phyloP scores from a whole-genome alignment of 1,284 basidiomycete genomes.

The Tilletia indica region DNA sequence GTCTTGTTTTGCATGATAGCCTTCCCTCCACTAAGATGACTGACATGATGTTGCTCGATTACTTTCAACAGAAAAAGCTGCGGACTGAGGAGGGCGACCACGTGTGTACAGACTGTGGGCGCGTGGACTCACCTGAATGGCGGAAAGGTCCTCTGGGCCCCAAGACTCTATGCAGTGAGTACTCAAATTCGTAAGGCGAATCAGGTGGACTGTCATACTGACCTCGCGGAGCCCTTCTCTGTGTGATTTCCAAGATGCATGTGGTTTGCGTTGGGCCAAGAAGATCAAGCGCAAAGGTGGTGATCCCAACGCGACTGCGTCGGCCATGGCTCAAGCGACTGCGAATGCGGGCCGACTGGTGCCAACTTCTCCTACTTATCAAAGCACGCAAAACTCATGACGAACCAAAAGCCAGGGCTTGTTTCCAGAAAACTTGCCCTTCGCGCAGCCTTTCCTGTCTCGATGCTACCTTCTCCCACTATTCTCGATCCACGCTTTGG shows the following conservation, averaged over 20 bases:
- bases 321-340: slow-evolving; percentile 12
- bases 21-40: too few relatives aligned
- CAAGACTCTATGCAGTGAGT: slow-evolving; percentile 42
- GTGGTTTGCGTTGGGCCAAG: slow-evolving; percentile 53
- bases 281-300: slow-evolving; percentile 50
- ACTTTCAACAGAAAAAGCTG: slow-evolving; percentile 31
- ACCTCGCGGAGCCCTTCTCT: neutral
- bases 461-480: too few relatives aligned
- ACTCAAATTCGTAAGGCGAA: neutral
- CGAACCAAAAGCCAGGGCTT: too few relatives aligned
- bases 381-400: neutral
- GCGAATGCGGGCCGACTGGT: slow-evolving; percentile 11
- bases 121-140: slow-evolving; percentile 53
- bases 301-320: slow-evolving; percentile 32
- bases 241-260: slow-evolving; percentile 30
- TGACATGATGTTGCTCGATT: neutral
- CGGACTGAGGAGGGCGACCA: slow-evolving; percentile 47
- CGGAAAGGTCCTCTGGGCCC: slow-evolving; percentile 51
- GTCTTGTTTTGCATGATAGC: too few relatives aligned
- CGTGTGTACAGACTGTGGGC: slow-evolving; percentile 52
- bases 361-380: neutral
- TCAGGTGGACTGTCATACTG: too few relatives aligned
- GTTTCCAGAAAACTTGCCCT: too few relatives aligned
- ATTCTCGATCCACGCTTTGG: too few relatives aligned
- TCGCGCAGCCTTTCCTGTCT: too few relatives aligned